Conservation (phyloP, 345 rosid species). For the Microcos paniculata region DNA sequence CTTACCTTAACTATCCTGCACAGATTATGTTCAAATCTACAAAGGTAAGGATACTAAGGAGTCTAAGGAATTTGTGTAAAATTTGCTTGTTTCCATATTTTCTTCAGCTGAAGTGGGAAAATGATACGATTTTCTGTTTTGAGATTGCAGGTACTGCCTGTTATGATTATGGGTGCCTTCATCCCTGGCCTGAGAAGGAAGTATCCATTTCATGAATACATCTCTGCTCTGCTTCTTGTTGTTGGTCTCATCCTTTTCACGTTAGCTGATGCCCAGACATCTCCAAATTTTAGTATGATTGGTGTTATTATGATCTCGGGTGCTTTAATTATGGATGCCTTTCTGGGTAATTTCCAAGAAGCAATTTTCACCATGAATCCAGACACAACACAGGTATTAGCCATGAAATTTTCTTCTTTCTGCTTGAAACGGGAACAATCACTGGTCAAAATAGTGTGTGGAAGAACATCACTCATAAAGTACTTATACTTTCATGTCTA, state of each 20-base stretch:
- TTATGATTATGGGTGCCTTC: slow-evolving; percentile 96
- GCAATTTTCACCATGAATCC: slow-evolving; percentile 89
- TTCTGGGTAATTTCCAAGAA: slow-evolving; percentile 87
- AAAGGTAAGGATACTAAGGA: slow-evolving; percentile 70
- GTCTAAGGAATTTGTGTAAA: background rate
- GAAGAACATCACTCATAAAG: background rate
- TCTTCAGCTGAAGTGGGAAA: background rate
- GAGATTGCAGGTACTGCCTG: slow-evolving; percentile 70
- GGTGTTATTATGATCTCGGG: slow-evolving; percentile 86
- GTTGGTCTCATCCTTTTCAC: slow-evolving; percentile 89
- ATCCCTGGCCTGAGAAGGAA: slow-evolving; percentile 90
- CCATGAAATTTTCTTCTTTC: slow-evolving; percentile 5
- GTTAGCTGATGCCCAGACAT: slow-evolving; percentile 88
- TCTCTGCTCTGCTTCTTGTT: slow-evolving; percentile 79
- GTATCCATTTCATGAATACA: slow-evolving; percentile 80
- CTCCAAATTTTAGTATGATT: slow-evolving; percentile 79
- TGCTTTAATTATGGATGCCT: slow-evolving; percentile 84
- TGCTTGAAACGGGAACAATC: background rate
- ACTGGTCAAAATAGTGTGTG: too few relatives aligned
- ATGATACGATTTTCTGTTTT: background rate
- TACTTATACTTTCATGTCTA: background rate
- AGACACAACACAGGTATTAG: slow-evolving; percentile 68
- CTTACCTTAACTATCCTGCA: slow-evolving; percentile 96
- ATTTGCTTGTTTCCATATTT: background rate
- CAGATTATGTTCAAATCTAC: slow-evolving; percentile 99